Evolutionary conservation across 2,329 filamentous ascomycete genomes (phyloP).

Genomic region (Pseudocercospora crystallina): DNA sequence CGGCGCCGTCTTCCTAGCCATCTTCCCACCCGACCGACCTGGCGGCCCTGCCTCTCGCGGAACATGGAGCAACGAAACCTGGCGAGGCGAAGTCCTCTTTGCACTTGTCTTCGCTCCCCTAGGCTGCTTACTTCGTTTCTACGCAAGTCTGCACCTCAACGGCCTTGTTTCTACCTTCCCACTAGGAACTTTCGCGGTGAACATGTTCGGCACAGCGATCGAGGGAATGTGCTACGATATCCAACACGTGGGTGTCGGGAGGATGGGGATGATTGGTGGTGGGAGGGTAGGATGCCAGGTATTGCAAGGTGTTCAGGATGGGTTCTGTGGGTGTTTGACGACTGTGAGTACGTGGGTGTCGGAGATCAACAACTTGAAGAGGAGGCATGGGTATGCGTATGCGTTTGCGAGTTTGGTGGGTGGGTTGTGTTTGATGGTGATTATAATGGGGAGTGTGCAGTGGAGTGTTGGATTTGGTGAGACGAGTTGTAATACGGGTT

Average conservation of each 20-base stretch:
- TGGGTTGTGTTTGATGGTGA: conserved; percentile 61
- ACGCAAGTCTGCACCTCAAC: conserved; percentile 71
- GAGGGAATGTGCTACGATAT: conserved; percentile 77
- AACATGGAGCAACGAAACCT: conserved; percentile 53
- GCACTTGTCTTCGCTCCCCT: conserved; percentile 78
- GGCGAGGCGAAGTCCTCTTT: conserved; percentile 75
- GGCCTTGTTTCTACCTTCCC: conserved; percentile 67
- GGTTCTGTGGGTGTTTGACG: conserved; percentile 50
- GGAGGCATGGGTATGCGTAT: conserved; percentile 67
- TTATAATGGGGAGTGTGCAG: conserved; percentile 71
- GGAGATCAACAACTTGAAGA: conserved; percentile 42
- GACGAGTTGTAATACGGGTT: conserved; percentile 38
- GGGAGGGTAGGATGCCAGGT: conserved; percentile 47
- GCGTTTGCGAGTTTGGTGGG: conserved; percentile 60
- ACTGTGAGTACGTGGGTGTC: conserved; percentile 52
- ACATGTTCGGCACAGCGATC: conserved; percentile 73
- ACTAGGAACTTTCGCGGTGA: conserved; percentile 80
- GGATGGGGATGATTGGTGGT: conserved; percentile 40
- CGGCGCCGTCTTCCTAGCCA: conserved; percentile 68
- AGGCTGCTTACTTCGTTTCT: conserved; percentile 75
- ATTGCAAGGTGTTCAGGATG: conserved; percentile 49
- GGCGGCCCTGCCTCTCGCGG: conserved; percentile 32
- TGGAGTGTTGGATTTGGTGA: conserved; percentile 59
- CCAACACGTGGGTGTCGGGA: conserved; percentile 57
- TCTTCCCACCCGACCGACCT: conserved; percentile 65